phyloP scores from a whole-genome alignment of 2,329 filamentous ascomycete genomes.

The Diaporthe helianthi region DNA sequence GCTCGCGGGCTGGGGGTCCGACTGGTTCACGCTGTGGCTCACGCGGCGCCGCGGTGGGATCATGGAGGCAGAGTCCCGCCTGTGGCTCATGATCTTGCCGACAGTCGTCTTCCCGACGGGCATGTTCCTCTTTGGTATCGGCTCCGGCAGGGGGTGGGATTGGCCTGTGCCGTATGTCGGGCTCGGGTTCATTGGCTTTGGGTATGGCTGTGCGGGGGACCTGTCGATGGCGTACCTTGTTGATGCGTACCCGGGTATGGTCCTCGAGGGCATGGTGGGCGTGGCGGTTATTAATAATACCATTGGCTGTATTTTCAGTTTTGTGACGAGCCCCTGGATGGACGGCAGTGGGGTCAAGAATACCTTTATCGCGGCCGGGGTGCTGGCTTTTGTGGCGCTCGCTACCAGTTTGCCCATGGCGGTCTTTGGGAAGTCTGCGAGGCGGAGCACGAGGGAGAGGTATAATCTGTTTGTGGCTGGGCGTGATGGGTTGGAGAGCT shows the following conservation, averaged over 20 bases:
- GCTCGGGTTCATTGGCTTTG: slow-evolving; percentile 53
- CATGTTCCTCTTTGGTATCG: slow-evolving; percentile 58
- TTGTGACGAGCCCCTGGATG: slow-evolving; percentile 34
- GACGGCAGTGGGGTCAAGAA: slow-evolving; percentile 25
- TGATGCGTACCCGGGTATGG: slow-evolving; percentile 55
- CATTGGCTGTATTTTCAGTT: slow-evolving; percentile 33
- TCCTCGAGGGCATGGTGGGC: slow-evolving; percentile 56
- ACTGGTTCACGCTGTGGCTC: slow-evolving; percentile 42
- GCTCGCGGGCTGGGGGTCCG: slow-evolving; percentile 43
- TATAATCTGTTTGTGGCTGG: slow-evolving; percentile 56
- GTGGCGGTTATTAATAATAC: slow-evolving; percentile 49
- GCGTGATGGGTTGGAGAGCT: slow-evolving; percentile 47
- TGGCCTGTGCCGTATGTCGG: slow-evolving; percentile 53
- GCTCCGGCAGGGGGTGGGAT: slow-evolving; percentile 53
- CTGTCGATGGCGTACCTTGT: slow-evolving; percentile 55
- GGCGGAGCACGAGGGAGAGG: slow-evolving; percentile 54
- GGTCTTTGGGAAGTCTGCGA: slow-evolving; percentile 56
- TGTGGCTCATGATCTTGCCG: slow-evolving; percentile 44
- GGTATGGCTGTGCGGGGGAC: slow-evolving; percentile 52
- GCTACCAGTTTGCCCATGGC: slow-evolving; percentile 61
- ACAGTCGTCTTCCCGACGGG: slow-evolving; percentile 51
- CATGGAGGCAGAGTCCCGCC: slow-evolving; percentile 43
- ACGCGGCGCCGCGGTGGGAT: slow-evolving; percentile 43
- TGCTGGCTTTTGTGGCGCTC: slow-evolving; percentile 58
- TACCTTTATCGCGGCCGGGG: slow-evolving; percentile 50